Evolutionary conservation across 2,329 filamentous ascomycete species (phyloP), one percentile per base, ranked within the genome.

Genomic region (Monilinia laxa): DNA sequence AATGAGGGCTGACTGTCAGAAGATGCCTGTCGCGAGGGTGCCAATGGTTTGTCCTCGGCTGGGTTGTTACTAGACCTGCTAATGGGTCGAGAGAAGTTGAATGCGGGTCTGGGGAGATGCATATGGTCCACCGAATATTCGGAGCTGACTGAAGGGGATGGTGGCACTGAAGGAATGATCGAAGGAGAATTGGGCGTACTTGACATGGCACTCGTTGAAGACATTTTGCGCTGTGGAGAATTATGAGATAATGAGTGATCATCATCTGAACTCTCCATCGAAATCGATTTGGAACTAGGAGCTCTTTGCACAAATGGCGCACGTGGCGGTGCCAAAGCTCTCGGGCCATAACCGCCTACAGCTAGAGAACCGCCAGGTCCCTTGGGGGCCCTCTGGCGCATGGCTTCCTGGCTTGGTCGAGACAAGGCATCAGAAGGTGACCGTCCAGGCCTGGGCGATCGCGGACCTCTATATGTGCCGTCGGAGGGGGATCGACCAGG

Each of bases 61-160:
- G 63, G 53, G 28, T 65, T 42, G 58, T 65, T 87, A 69, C 87
- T 87, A 68, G 87, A 85, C 75, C 89, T 84, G 77, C 94, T 97
- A 68, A 96, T 80, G 0, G 95, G 95, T 54, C 95, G 86, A 0
- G 95, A 98, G 77, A 98, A 98, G 78, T 99, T 98, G 79, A 96
- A 94, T 0, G 90, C 87, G 0, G 92, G 90, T 20, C 89, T 85
- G 16, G 89, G 87, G 47, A 93, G 78, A 40, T 81, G 79, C 45
- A 78, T 79, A 16, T 85, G 82, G 58, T 80, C 84, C 55, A 84
- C 83, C 2, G 93, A 96, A 62, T 86, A 85, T 69, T 97, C 92
- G 1, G 94, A 98, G 69, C 88, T 88, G 49, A 92, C 84, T 0
- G 95, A 98, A 2, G 93, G 92, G 0, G 93, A 96, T 73, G 93